Base-by-base conservation (phyloP, 495 filamentous ascomycete genomes). In the Astrothelium subdiscretum region DNA sequence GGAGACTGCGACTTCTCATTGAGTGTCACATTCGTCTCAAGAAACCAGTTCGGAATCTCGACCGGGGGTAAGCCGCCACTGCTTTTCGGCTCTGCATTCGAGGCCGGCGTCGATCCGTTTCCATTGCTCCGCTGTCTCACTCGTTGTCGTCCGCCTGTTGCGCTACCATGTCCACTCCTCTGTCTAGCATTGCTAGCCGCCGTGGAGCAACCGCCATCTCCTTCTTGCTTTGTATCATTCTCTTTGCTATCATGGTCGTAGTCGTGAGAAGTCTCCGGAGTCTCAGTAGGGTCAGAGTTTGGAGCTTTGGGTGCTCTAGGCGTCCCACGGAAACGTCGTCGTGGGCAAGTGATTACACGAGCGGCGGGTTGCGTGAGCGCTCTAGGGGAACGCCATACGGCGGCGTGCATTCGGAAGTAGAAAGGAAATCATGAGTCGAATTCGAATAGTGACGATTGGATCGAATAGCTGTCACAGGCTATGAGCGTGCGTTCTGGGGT, bases 21-120 rank as follows among this genome's bases (percentile, higher is more conserved):
- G 20, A 78, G 60, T 2, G 44, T 61, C 2, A 79, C 71, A 66
- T 76, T 75, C 12, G 65, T 31, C 40, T 68, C 65, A 15, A 77
- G 48, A 44, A 80, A 78, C 75, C 77, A 78, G 15, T 69, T 62
- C 15, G 77, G 77, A 32, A 79, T 67, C 32, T 62, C 59, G 1
- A 64, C 35, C 12, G 62, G 68, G 38, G 65, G 61, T 18, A 66
- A 5, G 15, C 67, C 69, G 31, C 61, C 60, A 31, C 51, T 63
- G 40, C 57, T 54, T 59, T 68, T 69, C 12, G 68, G 31, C 60
- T 74, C 74, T 48, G 64, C 66, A n/a, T 42, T 51, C 31, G 68
- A 67, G 27, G 62, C 57, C 43, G 65, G 63, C 10, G 66, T 66
- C 24, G 70, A 69, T 13, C 71, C 71, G 59, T 73, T 71, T 8